Conservation (phyloP, 257 asterid genomes). For the Leonotis leonurus region DNA sequence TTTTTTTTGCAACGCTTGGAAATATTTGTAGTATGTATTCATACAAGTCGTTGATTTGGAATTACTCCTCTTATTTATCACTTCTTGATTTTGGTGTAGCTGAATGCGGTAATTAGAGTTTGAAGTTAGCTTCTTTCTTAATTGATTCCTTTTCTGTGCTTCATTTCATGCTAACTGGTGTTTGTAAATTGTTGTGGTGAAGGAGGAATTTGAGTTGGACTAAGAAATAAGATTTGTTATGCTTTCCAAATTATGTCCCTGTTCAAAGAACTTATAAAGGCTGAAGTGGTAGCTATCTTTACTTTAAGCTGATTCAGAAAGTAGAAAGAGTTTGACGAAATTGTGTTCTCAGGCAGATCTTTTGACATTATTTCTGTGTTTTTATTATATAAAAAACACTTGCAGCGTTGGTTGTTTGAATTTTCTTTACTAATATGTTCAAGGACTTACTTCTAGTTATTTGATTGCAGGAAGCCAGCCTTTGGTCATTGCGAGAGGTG, state of each 20-base stretch:
- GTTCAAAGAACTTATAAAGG: not conserved
- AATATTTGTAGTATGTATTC: not conserved
- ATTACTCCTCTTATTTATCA: not conserved
- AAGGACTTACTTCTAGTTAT: not conserved
- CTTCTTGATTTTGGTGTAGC: not conserved
- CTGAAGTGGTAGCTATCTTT: not conserved
- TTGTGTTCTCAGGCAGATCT: not conserved
- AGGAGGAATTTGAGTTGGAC: not conserved
- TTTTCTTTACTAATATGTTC: too few relatives aligned
- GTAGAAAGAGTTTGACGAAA: not conserved
- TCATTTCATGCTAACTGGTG: not conserved
- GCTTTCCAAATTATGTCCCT: not conserved
- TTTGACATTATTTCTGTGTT: not conserved
- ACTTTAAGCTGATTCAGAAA: too few relatives aligned
- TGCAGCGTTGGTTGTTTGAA: too few relatives aligned
- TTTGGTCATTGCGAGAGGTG: constrained; percentile 73
- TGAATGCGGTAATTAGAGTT: not conserved
- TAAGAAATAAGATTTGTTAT: not conserved
- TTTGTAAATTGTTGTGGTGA: not conserved
- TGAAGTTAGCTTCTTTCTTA: not conserved
- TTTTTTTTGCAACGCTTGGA: not conserved
- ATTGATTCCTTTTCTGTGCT: not conserved
- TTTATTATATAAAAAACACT: not conserved
- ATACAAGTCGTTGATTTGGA: not conserved
- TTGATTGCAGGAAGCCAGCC: constrained; percentile 57